Evolutionary conservation across 352 stramenopile species (phyloP).

Genomic region (Globisporangium cylindrosporum): DNA sequence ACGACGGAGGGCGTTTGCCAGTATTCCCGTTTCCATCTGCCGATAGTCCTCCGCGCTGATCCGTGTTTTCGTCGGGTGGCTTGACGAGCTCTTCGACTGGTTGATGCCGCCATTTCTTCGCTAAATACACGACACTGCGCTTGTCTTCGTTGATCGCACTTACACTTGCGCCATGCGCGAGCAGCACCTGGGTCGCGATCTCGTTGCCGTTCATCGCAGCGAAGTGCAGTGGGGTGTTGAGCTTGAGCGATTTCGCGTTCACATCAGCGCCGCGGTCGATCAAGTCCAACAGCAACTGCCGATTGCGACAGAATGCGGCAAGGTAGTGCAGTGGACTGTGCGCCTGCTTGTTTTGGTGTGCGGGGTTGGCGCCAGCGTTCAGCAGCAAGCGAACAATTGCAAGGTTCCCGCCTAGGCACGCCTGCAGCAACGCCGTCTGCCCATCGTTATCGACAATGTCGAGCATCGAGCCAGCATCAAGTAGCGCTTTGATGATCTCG

Average conservation of each 20-base stretch:
- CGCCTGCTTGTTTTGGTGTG: constrained; percentile 68
- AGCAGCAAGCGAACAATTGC: constrained; percentile 49
- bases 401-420: constrained; percentile 52
- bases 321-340: constrained; percentile 67
- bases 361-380: constrained; percentile 42
- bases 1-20: background rate
- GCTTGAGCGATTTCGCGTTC: constrained; percentile 67
- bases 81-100: constrained; percentile 54
- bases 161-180: constrained; percentile 54
- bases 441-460: constrained; percentile 61
- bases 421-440: constrained; percentile 57
- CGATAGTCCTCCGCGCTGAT: background rate
- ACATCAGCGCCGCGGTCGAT: constrained; percentile 53
- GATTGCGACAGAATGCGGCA: constrained; percentile 56
- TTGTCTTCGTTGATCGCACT: constrained; percentile 78
- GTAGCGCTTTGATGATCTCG: constrained; percentile 39
- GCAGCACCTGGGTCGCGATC: constrained; percentile 50
- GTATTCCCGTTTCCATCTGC: background rate
- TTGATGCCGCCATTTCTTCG: constrained; percentile 73
- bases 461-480: constrained; percentile 43
- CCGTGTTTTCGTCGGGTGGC: constrained; percentile 31
- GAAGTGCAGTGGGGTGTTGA: constrained; percentile 76
- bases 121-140: constrained; percentile 65
- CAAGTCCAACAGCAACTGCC: constrained; percentile 40
- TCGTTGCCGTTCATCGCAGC: constrained; percentile 78